Evolutionary conservation across 345 rosid genomes (phyloP).

Genomic region (Laguncularia racemosa): DNA sequence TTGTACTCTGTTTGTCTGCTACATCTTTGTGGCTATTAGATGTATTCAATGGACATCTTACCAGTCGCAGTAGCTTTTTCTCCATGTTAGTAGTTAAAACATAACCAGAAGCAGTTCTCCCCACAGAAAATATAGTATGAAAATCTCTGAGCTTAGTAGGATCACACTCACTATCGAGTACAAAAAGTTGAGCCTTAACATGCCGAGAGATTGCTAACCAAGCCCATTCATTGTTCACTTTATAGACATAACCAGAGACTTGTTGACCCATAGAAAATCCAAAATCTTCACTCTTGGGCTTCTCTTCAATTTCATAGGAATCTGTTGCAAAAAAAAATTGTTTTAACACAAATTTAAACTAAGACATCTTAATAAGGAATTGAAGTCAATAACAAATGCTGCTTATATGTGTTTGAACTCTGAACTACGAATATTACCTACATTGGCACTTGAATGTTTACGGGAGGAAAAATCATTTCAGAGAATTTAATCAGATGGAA

Average conservation of each 20-base stretch:
- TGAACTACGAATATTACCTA: no score
- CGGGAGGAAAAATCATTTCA: no score
- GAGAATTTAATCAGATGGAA: neutral
- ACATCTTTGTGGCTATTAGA: slow-evolving; percentile 9
- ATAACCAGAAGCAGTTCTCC: slow-evolving; percentile 61
- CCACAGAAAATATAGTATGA: slow-evolving; percentile 46
- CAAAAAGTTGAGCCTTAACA: slow-evolving; percentile 58
- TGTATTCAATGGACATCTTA: slow-evolving; percentile 37
- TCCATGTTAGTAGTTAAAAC: slow-evolving; percentile 55
- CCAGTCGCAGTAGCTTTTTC: slow-evolving; percentile 62
- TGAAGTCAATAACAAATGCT: no score
- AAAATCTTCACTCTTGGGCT: slow-evolving; percentile 24
- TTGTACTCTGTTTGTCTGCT: slow-evolving; percentile 16
- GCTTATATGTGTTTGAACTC: no score
- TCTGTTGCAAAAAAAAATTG: slow-evolving; percentile 27
- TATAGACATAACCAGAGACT: slow-evolving; percentile 73
- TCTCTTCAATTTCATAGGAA: slow-evolving; percentile 25
- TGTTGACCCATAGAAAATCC: slow-evolving; percentile 50
- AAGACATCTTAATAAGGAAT: neutral
- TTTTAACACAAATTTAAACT: neutral
- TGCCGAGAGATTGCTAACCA: slow-evolving; percentile 72
- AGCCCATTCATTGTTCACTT: slow-evolving; percentile 81
- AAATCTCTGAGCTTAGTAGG: slow-evolving; percentile 70
- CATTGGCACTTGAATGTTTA: no score
- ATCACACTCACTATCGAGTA: slow-evolving; percentile 72